Base-by-base conservation (phyloP, 2,329 filamentous ascomycete species). In the Diaporthe nobilis region DNA sequence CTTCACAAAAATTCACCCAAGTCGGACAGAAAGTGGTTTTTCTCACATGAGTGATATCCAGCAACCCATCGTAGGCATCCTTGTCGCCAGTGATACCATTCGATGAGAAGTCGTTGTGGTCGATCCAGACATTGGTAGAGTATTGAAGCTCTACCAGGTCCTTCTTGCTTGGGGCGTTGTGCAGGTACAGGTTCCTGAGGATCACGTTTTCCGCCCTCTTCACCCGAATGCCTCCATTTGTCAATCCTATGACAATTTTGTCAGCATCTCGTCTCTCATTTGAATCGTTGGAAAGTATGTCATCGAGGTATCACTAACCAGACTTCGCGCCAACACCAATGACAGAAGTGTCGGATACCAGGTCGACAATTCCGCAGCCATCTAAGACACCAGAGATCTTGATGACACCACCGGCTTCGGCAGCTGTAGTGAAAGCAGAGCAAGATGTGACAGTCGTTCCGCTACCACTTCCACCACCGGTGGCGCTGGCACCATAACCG, bases 31-130 rank as follows among this genome's bases (percentile, higher is more conserved):
- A 73, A 80, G 55, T 28, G 80, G 88, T 76, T 88, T 81, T 78
- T 82, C 90, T 83, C 90, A 85, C 89, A 81, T 90, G 88, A 71
- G 87, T 90, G 61, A 90, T 82, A 76, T 91, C 89, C 51, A 89
- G 81, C 3, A 90, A 84, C 37, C 89, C 89, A 75, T 90, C 89
- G 80, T 90, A 90, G 83, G 88, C 89, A 82, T 91, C 88, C 81
- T 90, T 91, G 83, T 85, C 86, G 79, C 90, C 85, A 77, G 87
- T 83, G n/a, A 77, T 78, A 81, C 90, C 86, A 15, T 65, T 51
- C 9, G 86, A 87, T 4, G 85, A 88, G 25, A 90, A 83, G 76
- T 91, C 88, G 78, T 85, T 84, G 81, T 90, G 88, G 81, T 91
- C 89, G 72, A 90, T 82, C 88, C 88, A 90, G 78, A 86, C 82